phyloP scores from a whole-genome alignment of 345 rosid species.

The Dipteronia sinensis region DNA sequence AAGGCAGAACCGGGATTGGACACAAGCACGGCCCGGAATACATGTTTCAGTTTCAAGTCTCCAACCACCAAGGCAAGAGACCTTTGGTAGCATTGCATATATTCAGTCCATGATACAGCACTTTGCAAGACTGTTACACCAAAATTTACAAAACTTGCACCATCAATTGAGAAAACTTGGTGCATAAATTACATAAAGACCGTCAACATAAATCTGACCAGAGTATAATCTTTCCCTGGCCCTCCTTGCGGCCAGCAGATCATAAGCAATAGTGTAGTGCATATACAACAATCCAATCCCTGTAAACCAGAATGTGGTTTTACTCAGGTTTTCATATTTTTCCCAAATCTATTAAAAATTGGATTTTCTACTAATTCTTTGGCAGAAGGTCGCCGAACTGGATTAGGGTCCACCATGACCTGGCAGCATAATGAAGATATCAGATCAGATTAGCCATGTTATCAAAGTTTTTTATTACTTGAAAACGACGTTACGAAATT shows the following conservation, averaged over 20 bases:
- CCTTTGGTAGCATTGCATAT: neutral
- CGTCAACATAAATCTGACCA: neutral
- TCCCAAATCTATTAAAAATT: slow-evolving; percentile 52
- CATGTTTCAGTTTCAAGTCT: too few species aligned
- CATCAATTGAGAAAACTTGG: slow-evolving; percentile 23
- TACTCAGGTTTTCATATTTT: slow-evolving; percentile 27
- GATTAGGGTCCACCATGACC: slow-evolving; percentile 86
- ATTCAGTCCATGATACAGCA: slow-evolving; percentile 9
- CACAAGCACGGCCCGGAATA: too few species aligned
- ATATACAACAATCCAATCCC: neutral
- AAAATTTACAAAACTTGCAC: slow-evolving; percentile 39
- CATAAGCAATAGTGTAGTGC: neutral
- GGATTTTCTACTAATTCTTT: slow-evolving; percentile 66
- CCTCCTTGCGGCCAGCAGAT: neutral
- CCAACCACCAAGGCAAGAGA: too few species aligned
- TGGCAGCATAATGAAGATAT: slow-evolving; percentile 34
- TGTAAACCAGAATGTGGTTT: neutral
- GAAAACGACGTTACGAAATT: neutral
- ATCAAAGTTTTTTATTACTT: neutral
- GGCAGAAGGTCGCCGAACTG: slow-evolving; percentile 70
- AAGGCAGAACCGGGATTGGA: too few species aligned
- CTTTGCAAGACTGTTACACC: neutral
- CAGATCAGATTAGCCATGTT: slow-evolving; percentile 19
- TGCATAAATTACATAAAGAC: slow-evolving; percentile 21
- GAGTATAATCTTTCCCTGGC: neutral